Conservation (phyloP, 2,329 filamentous ascomycete species). For the Shiraia sp. region DNA sequence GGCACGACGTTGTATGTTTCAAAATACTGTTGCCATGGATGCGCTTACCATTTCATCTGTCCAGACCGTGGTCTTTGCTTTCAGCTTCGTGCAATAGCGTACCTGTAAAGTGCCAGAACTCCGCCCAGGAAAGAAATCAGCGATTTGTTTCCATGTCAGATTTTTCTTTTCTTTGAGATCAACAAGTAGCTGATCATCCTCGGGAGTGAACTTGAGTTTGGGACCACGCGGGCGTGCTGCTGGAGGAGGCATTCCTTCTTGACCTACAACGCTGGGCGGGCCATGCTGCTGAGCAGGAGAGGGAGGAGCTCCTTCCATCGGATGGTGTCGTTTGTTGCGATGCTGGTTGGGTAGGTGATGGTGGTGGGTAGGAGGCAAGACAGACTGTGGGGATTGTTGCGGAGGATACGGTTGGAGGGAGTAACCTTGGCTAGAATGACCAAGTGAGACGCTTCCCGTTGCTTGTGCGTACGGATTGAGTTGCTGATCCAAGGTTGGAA, state of each 20-base stretch:
- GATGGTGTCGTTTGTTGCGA: slow-evolving; percentile 66
- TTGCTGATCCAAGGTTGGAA: slow-evolving; percentile 47
- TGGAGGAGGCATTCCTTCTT: slow-evolving; percentile 83
- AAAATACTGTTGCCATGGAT: slow-evolving; percentile 17
- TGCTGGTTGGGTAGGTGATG: slow-evolving; percentile 77
- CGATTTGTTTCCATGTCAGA: slow-evolving; percentile 96
- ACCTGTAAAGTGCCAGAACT: slow-evolving; percentile 91
- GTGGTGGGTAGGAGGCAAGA: slow-evolving; percentile 60
- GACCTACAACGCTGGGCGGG: slow-evolving; percentile 82
- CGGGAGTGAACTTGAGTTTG: slow-evolving; percentile 91
- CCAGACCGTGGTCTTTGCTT: slow-evolving; percentile 92
- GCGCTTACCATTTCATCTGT: slow-evolving; percentile 83
- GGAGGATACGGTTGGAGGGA: slow-evolving; percentile 42
- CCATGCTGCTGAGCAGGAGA: slow-evolving; percentile 54
- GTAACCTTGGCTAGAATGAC: slow-evolving; percentile 44
- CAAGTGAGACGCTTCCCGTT: slow-evolving; percentile 44
- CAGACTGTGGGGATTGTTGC: slow-evolving; percentile 26
- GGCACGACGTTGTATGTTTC: slow-evolving; percentile 44
- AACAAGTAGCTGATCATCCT: slow-evolving; percentile 85
- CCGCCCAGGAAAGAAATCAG: slow-evolving; percentile 90
- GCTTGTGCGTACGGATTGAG: slow-evolving; percentile 44
- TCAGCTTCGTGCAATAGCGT: slow-evolving; percentile 91
- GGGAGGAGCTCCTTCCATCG: slow-evolving; percentile 50
- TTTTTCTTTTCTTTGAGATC: slow-evolving; percentile 94
- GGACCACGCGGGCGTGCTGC: slow-evolving; percentile 80